Conservation (phyloP, 2,329 filamentous ascomycete species). For the Tolypocladium sp. region DNA sequence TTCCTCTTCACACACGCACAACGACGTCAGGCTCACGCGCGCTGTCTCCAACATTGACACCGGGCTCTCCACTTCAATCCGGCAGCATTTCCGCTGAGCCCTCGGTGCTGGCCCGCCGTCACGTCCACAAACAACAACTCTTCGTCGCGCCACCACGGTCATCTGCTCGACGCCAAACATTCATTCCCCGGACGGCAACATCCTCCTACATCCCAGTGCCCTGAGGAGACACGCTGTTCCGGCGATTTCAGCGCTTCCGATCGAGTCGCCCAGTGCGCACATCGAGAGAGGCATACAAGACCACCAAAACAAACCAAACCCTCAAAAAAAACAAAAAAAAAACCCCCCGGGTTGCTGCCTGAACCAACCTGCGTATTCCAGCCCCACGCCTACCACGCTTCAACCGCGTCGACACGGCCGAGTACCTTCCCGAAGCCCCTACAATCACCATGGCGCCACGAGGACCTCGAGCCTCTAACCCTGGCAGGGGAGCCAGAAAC, state of each 20-base stretch:
- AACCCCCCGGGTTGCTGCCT: neutral
- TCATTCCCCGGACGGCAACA: neutral
- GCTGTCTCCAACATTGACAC: neutral
- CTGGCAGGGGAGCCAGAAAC: slow-evolving; percentile 21
- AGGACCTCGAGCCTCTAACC: slow-evolving; percentile 16
- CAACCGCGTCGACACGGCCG: neutral
- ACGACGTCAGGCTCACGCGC: neutral
- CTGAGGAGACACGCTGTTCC: neutral
- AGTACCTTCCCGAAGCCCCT: neutral
- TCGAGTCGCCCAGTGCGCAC: neutral
- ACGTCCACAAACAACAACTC: neutral
- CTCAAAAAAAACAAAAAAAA: neutral
- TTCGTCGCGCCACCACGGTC: neutral
- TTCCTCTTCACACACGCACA: neutral
- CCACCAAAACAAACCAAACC: neutral
- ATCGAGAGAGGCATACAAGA: neutral
- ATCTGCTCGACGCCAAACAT: neutral
- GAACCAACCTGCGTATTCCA: neutral
- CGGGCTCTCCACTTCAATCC: neutral
- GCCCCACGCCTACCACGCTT: neutral
- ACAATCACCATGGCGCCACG: slow-evolving; percentile 22
- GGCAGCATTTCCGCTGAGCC: neutral
- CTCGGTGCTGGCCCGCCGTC: neutral
- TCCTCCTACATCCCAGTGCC: neutral
- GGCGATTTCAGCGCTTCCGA: neutral